phyloP scores from a whole-genome alignment of 768 basidiomycete genomes.

The Leucosporidium scottii region DNA sequence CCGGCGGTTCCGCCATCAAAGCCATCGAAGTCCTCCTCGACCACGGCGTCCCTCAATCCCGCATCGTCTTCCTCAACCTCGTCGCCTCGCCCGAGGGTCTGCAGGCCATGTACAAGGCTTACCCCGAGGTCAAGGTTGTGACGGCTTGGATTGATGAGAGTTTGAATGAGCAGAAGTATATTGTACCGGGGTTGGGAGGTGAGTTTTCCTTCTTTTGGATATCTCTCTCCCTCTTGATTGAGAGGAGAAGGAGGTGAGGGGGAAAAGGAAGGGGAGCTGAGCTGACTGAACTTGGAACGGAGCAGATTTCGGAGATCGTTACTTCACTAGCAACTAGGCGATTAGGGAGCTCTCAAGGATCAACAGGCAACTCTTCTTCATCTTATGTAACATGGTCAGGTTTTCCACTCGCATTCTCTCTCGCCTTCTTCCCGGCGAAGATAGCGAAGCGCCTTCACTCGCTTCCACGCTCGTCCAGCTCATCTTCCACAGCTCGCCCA shows the following conservation, averaged over 20 bases:
- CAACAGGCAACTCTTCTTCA: too few relatives aligned
- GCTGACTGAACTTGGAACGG: neutral
- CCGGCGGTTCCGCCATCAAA: slow-evolving; percentile 95
- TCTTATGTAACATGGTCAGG: too few relatives aligned
- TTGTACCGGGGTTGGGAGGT: slow-evolving; percentile 31
- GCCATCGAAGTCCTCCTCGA: slow-evolving; percentile 90
- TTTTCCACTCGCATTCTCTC: too few relatives aligned
- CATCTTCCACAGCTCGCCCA: too few relatives aligned
- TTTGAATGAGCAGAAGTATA: slow-evolving; percentile 36
- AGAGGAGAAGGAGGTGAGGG: neutral
- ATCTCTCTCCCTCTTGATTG: too few relatives aligned
- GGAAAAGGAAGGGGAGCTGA: neutral
- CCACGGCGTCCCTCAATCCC: slow-evolving; percentile 85
- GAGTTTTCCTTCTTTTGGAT: too few relatives aligned
- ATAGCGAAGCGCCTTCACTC: too few relatives aligned
- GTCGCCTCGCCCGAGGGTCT: slow-evolving; percentile 38
- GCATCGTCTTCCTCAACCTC: slow-evolving; percentile 44
- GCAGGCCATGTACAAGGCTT: slow-evolving; percentile 29
- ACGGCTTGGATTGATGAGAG: slow-evolving; percentile 39
- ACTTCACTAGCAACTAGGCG: slow-evolving; percentile 16
- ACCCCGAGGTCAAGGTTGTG: slow-evolving; percentile 35
- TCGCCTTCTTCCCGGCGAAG: too few relatives aligned
- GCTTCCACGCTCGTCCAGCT: too few relatives aligned
- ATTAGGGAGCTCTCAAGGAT: neutral
- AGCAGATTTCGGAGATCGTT: slow-evolving; percentile 29